A percentile compares a stretch with the other conserved stretches of the same genome.
phyloP scores from a whole-genome alignment of 148 eudicot genomes.

The Silene uniflora region DNA sequence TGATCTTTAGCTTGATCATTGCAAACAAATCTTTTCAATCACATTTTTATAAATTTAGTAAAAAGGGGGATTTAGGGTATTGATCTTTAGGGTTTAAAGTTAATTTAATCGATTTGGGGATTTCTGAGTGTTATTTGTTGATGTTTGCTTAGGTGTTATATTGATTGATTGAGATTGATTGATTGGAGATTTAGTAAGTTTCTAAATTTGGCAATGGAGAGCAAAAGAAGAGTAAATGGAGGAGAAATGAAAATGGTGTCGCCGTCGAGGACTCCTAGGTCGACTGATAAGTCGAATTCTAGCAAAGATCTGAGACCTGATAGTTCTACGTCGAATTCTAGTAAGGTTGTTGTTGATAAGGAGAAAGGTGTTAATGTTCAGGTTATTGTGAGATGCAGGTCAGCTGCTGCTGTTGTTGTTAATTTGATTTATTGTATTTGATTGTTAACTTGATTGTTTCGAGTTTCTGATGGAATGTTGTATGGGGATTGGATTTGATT shows the following conservation, averaged over 20 bases:
- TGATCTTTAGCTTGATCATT: conserved; percentile 14
- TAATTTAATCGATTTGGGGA: not conserved
- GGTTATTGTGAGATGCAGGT: conserved; percentile 97
- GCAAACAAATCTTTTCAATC: conserved; percentile 1
- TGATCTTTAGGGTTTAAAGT: conserved; percentile 19
- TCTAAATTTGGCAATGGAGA: conserved; percentile 42
- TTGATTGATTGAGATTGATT: not conserved
- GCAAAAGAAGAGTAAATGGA: conserved; percentile 45
- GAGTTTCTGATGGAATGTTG: not conserved
- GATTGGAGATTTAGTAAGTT: conserved; percentile 6
- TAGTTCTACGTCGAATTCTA: conserved; percentile 40
- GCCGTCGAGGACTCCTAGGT: conserved; percentile 76
- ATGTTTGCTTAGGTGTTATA: conserved; percentile 4
- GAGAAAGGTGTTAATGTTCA: conserved; percentile 98
- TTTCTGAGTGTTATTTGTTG: conserved; percentile 11
- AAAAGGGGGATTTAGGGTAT: conserved; percentile 14
- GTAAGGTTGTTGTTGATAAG: conserved; percentile 38
- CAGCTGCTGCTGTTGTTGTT: conserved; percentile 10
- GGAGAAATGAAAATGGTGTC: conserved; percentile 47
- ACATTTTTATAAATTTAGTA: conserved; percentile 8
- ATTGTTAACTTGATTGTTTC: conserved; percentile 8
- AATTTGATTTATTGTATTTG: conserved; percentile 5
- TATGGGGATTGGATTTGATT: conserved; percentile 1
- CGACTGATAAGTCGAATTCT: conserved; percentile 57
- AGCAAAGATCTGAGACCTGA: conserved; percentile 72